A percentile compares a stretch with the other conserved stretches of the same genome.
These are phyloP conservation scores for Citrullus mucosospermus DNA, from an alignment of 306 rosid species.

Conservation along the genomic window DNA sequence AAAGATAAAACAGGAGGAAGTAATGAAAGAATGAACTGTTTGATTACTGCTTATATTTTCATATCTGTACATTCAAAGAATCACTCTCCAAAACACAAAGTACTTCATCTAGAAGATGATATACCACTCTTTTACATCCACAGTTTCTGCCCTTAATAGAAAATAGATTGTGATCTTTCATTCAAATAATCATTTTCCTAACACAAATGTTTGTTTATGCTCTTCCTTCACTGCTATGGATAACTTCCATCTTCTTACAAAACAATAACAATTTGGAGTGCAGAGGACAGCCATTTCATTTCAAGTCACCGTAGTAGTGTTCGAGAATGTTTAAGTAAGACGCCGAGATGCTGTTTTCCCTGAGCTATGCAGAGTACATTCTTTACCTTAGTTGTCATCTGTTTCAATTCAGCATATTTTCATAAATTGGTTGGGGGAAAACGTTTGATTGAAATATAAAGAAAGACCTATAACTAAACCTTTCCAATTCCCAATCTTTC, in stretches of 20 bases:
- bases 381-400: conserved; percentile 63
- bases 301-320: conserved; percentile 46
- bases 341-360: conserved; percentile 44
- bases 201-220: not conserved
- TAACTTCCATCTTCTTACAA: not conserved
- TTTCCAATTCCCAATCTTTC: conserved; percentile 60
- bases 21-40: not conserved
- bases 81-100: not conserved
- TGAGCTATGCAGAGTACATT: conserved; percentile 48
- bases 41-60: not conserved
- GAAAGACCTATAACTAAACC: conserved; percentile 24
- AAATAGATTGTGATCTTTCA: not conserved
- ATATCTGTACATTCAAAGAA: not conserved
- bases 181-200: not conserved
- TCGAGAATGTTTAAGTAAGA: conserved; percentile 61
- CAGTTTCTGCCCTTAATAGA: not conserved
- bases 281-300: not conserved
- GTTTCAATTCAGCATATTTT: conserved; percentile 6
- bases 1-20: not conserved
- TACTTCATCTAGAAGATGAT: not conserved
- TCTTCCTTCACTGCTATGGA: not conserved
- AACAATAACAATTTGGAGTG: not conserved
- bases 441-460: not conserved
- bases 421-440: not conserved
- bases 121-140: not conserved